Evolutionary conservation across 441 rosid species (phyloP).

Genomic region (Populus hybrid): DNA sequence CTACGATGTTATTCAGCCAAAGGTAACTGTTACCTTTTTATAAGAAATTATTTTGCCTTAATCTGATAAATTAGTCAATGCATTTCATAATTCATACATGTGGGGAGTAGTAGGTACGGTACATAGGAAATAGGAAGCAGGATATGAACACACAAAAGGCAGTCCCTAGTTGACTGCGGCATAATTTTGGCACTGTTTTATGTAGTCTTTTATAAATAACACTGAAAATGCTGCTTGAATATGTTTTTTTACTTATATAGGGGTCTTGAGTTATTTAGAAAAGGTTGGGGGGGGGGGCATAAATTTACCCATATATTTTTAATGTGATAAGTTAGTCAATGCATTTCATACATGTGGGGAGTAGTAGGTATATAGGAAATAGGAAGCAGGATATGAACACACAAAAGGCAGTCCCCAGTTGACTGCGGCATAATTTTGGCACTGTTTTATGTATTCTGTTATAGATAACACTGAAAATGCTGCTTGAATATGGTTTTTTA

Average conservation of each 20-base stretch:
- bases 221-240: too few species aligned
- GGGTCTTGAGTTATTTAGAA: too few species aligned
- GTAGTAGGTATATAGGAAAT: too few species aligned
- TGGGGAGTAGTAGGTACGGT: too few species aligned
- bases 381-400: not conserved
- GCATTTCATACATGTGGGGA: too few species aligned
- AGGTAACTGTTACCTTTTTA: conserved; percentile 41
- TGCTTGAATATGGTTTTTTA: not conserved
- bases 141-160: not conserved
- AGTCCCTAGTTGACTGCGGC: too few species aligned
- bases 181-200: too few species aligned
- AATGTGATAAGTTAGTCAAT: too few species aligned
- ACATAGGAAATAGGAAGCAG: not conserved
- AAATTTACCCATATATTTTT: too few species aligned
- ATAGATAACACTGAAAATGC: not conserved
- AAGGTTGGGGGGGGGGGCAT: too few species aligned
- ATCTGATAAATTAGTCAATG: not conserved
- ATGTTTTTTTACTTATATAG: too few species aligned
- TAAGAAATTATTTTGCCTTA: not conserved
- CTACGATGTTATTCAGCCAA: conserved; percentile 68
- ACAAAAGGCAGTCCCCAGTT: not conserved
- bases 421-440: not conserved
- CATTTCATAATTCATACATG: not conserved
- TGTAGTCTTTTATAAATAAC: too few species aligned
- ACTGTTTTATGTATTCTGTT: not conserved